phyloP scores from a whole-genome alignment of 805 yeast species.

The Kockiozyma suomiensis region DNA sequence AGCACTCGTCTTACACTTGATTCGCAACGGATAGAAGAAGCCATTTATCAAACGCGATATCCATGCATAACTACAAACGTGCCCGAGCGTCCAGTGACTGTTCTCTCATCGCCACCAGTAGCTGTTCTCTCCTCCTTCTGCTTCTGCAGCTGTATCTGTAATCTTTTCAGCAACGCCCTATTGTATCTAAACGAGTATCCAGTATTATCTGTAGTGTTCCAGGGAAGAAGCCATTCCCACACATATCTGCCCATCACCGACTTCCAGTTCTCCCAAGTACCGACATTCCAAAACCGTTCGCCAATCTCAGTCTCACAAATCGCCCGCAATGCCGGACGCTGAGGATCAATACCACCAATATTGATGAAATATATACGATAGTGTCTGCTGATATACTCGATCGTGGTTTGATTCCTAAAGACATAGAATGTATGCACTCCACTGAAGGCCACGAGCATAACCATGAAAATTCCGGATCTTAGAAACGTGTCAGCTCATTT shows the following conservation, averaged over 20 bases:
- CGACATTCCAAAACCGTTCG: constrained; percentile 29
- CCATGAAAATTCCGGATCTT: constrained; percentile 14
- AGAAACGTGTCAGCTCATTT: too few species aligned
- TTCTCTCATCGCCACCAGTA: neutral
- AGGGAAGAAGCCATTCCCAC: constrained; percentile 36
- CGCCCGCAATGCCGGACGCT: constrained; percentile 8
- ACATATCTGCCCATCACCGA: constrained; percentile 33
- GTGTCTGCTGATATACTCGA: constrained; percentile 23
- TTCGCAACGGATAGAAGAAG: too few species aligned
- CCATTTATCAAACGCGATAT: too few species aligned
- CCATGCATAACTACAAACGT: constrained; percentile 5
- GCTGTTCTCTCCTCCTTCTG: neutral
- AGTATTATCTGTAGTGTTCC: constrained; percentile 17
- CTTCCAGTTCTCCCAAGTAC: constrained; percentile 31
- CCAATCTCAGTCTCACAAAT: constrained; percentile 25
- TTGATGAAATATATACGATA: constrained; percentile 17
- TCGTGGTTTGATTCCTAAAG: constrained; percentile 20
- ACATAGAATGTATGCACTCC: constrained; percentile 24
- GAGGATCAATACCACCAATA: neutral
- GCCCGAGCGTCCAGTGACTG: neutral
- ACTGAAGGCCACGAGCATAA: constrained; percentile 11
- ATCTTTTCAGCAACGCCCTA: constrained; percentile 11
- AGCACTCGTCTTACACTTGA: too few species aligned
- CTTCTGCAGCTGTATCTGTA: constrained; percentile 9
- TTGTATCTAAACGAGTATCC: constrained; percentile 28